These are phyloP conservation scores for Solanum ossicruentum DNA, from an alignment of 257 asterid species.

Conservation along the genomic window DNA sequence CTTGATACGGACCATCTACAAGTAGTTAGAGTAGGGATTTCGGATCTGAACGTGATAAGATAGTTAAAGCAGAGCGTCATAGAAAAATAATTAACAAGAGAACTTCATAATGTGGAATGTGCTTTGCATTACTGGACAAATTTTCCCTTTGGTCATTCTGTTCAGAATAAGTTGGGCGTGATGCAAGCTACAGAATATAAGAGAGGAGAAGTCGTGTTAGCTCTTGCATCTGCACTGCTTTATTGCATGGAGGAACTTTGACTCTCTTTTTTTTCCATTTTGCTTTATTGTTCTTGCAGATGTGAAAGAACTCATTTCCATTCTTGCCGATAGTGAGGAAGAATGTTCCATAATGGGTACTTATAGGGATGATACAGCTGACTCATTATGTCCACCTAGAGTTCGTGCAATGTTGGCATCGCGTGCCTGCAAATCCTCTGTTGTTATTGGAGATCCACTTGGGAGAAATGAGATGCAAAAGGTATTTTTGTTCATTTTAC, in stretches of 20 bases:
- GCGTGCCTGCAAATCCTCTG: conserved; percentile 89
- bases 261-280: background rate
- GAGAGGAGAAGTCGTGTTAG: background rate
- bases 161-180: background rate
- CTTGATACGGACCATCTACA: background rate
- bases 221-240: background rate
- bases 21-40: background rate
- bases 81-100: background rate
- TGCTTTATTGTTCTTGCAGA: conserved; percentile 27
- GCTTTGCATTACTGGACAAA: background rate
- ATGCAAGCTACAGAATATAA: background rate
- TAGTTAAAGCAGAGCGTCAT: background rate
- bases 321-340: conserved; percentile 70
- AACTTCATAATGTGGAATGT: background rate
- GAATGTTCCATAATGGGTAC: conserved; percentile 67
- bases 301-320: conserved; percentile 69
- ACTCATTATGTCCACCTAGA: conserved; percentile 89
- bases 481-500: conserved; percentile 21
- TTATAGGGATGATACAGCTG: conserved; percentile 56
- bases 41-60: background rate
- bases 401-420: conserved; percentile 91
- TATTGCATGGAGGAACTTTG: background rate
- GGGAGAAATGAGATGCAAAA: conserved; percentile 84
- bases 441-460: conserved; percentile 88
- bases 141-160: background rate